phyloP scores from a whole-genome alignment of 805 yeast genomes.

The Candida sanyiensis region DNA sequence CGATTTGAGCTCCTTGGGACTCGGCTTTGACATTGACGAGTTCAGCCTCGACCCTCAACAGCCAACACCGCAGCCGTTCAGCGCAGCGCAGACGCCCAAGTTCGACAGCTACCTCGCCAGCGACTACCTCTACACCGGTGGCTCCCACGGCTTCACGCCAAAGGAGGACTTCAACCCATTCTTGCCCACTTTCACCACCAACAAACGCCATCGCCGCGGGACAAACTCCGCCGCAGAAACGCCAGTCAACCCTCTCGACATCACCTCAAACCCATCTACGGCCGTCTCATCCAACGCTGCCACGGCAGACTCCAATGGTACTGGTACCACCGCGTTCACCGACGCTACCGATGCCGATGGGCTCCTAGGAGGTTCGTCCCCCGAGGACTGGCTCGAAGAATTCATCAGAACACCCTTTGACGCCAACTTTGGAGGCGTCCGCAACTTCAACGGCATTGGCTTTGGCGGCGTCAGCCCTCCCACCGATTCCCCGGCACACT shows the following conservation, averaged over 20 bases:
- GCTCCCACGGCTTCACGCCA: slow-evolving; percentile 2
- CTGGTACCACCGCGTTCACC: slow-evolving; percentile 8
- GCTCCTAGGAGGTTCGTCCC: slow-evolving; percentile 20
- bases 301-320: not conserved
- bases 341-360: slow-evolving; percentile 18
- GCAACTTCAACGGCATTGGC: slow-evolving; percentile 51
- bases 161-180: slow-evolving; percentile 4
- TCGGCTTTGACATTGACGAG: slow-evolving; percentile 25
- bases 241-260: slow-evolving; percentile 19
- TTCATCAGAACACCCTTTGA: slow-evolving; percentile 65
- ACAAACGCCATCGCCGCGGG: not conserved
- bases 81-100: slow-evolving; percentile 1
- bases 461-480: slow-evolving; percentile 28
- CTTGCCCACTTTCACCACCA: not conserved
- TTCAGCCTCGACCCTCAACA: slow-evolving; percentile 17
- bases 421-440: slow-evolving; percentile 40
- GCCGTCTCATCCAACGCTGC: slow-evolving; percentile 1
- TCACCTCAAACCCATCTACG: slow-evolving; percentile 16
- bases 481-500: slow-evolving; percentile 18
- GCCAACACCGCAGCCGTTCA: not conserved
- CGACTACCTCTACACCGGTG: slow-evolving; percentile 4
- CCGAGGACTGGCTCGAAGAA: slow-evolving; percentile 63
- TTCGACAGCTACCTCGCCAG: slow-evolving; percentile 1
- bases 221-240: slow-evolving; percentile 10
- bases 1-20: slow-evolving; percentile 34